phyloP scores from a whole-genome alignment of 225 moss, liverwort and hornwort species.

The Climacium dendroides region DNA sequence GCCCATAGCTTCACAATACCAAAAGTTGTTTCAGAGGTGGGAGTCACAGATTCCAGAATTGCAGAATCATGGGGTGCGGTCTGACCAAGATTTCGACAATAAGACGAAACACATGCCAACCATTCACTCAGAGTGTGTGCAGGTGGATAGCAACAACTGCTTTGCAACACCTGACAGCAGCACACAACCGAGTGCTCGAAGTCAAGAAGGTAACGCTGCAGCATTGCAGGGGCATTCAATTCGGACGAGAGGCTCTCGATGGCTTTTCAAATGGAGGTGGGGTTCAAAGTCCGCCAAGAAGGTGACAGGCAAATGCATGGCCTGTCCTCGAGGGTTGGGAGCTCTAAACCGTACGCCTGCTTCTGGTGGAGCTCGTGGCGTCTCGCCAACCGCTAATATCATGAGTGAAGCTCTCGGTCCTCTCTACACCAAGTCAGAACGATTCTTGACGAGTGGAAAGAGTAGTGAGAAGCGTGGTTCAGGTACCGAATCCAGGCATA shows the following conservation, averaged over 20 bases:
- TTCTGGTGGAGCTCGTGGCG: neutral
- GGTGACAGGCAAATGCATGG: neutral
- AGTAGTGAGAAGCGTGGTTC: neutral
- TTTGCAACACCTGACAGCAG: neutral
- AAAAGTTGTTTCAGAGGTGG: neutral
- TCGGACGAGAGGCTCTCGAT: neutral
- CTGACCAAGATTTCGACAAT: neutral
- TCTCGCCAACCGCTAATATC: neutral
- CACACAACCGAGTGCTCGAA: neutral
- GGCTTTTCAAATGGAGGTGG: slow-evolving; percentile 32
- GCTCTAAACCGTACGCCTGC: neutral
- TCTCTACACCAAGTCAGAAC: slow-evolving; percentile 1
- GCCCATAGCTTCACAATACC: neutral
- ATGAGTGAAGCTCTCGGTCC: slow-evolving; percentile 10
- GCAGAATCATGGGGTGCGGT: neutral
- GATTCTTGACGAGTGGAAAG: neutral
- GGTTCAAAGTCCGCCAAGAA: neutral
- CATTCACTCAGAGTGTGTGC: neutral
- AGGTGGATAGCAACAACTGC: neutral
- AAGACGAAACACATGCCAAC: neutral
- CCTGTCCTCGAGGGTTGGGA: neutral
- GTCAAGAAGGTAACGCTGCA: neutral
- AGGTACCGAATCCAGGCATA: neutral
- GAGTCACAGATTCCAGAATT: neutral
- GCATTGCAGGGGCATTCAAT: neutral